These are phyloP conservation scores for Neonectria punicea DNA, from an alignment of 2,329 filamentous ascomycete species.

Conservation along the genomic window DNA sequence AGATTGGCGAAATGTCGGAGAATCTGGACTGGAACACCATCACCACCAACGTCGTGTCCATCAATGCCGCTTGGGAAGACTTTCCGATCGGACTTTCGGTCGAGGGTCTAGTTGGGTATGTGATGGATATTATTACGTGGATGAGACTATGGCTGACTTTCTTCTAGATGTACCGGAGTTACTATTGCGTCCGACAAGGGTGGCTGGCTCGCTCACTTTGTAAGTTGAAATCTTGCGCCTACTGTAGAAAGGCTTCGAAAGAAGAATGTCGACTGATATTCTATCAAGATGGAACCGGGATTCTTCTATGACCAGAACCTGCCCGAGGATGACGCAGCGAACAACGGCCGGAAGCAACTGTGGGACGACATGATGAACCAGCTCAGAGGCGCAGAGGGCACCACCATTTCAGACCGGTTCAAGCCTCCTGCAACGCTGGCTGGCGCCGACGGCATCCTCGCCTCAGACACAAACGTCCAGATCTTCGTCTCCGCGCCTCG, in stretches of 20 bases:
- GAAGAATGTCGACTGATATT: background rate
- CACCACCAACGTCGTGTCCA: conserved; percentile 3
- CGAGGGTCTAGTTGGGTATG: background rate
- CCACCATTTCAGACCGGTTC: background rate
- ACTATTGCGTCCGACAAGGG: background rate
- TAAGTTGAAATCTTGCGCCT: background rate
- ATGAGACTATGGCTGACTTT: background rate
- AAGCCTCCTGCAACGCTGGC: background rate
- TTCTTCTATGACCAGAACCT: background rate
- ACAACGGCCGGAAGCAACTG: conserved; percentile 7
- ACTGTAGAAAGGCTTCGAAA: background rate
- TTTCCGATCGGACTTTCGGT: background rate
- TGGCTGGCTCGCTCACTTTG: background rate
- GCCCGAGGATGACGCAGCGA: background rate
- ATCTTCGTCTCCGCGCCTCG: background rate
- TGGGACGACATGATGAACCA: conserved; percentile 11
- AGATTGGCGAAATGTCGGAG: background rate
- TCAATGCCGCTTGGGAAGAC: background rate
- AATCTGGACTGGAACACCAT: conserved; percentile 3
- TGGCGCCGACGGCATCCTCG: background rate
- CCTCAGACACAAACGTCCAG: background rate
- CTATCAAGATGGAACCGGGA: background rate
- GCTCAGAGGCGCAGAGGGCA: background rate
- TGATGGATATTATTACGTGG: background rate
- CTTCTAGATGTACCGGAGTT: conserved; percentile 2